Evolutionary conservation across 2,329 filamentous ascomycete genomes (phyloP), one percentile per base, ranked within the genome.

Genomic region (Colletotrichum chlorophyti): DNA sequence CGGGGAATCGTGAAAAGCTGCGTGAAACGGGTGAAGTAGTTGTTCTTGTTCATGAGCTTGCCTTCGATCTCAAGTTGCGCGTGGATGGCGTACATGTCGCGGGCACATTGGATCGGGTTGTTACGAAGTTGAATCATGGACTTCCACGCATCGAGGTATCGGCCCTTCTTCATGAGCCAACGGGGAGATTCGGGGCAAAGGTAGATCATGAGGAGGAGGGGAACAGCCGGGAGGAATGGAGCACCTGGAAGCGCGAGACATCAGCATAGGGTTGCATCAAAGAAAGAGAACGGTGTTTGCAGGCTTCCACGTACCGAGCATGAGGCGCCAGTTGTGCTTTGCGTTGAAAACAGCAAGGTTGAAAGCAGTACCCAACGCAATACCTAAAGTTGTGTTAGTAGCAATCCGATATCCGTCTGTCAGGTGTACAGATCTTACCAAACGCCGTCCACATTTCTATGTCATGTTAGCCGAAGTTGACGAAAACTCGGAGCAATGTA

Each of bases 1-100:
- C 89, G 83, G 2, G 89, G 87, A 54, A 91, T 82, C 10, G 85
- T 89, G 66, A 91, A 89, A 1, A 89, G 76, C 68, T 91, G 83
- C 32, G 81, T 65, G 63, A 91, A 86, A 14, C 89, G 84, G 19
- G 77, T 82, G 46, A 85, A 29, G 66, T 89, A 88, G 71, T 81
- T 87, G 65, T 75, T 82, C 6, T 79, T 66, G 27, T 70, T 74
- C 17, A 79, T 72, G 26, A 84, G 70, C 58, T 81, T 72, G 17
- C 75, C 69, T 70, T 91, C 88, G 3, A 87, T 79, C 49, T 84
- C 76, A 4, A 91, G 78, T 63, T 90, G 83, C 1, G 85, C 83
- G 65, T 87, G 83, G 63, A 87, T 86, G 64, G 85, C 85, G 73
- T 87, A 87, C 14, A 88, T 74, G 64, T 88, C 85, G 24, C 85